Evolutionary conservation across 306 rosid species (phyloP).

Genomic region (Glycine tomentella): DNA sequence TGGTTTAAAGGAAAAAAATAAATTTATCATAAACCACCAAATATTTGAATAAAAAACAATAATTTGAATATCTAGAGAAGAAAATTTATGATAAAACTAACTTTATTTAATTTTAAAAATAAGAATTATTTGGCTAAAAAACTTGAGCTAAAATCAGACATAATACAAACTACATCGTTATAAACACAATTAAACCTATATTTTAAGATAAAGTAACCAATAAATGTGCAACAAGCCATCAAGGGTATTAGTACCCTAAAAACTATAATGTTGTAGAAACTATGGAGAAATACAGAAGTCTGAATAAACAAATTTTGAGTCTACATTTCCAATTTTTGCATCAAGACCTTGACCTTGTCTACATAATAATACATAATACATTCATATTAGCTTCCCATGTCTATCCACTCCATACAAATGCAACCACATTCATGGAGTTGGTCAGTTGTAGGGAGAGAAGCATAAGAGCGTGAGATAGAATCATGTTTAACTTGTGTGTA

Average conservation of each 20-base stretch:
- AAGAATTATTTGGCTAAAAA: too few relatives aligned
- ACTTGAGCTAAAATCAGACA: background rate
- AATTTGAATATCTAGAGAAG: background rate
- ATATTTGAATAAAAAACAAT: background rate
- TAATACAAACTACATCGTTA: background rate
- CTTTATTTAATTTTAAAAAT: background rate
- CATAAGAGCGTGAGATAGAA: background rate
- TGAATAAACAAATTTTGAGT: background rate
- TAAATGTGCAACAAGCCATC: background rate
- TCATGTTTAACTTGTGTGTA: slow-evolving; percentile 12
- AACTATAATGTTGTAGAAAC: background rate
- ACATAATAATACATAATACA: background rate
- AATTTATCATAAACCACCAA: background rate
- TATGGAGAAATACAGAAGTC: background rate
- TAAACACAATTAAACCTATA: background rate
- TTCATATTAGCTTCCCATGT: background rate
- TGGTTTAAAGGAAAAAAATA: too few relatives aligned
- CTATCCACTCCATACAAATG: background rate
- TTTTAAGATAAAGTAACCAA: background rate
- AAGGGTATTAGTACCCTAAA: background rate
- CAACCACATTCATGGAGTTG: background rate
- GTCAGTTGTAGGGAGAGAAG: background rate
- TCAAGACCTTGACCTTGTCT: background rate
- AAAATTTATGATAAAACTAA: background rate
- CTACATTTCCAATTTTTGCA: background rate